Evolutionary conservation across 805 yeast genomes (phyloP).

Genomic region (Yarrowia sp.): DNA sequence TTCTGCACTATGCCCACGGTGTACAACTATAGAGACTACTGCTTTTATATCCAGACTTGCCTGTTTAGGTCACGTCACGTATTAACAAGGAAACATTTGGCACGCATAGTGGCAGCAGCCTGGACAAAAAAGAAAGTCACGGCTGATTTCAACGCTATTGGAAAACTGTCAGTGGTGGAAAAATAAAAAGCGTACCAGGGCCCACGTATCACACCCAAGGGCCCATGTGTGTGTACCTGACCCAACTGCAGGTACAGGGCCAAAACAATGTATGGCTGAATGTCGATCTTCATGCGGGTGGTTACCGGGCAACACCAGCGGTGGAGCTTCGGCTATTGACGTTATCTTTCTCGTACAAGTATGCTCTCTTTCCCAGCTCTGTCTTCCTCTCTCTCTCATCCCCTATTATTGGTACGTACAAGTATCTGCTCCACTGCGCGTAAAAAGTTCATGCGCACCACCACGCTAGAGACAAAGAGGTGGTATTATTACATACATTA

Average conservation of each 20-base stretch:
- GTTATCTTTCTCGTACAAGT: too few species aligned
- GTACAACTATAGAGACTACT: too few species aligned
- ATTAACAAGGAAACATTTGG: background rate
- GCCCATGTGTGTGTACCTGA: background rate
- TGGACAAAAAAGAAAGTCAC: background rate
- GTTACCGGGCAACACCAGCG: too few species aligned
- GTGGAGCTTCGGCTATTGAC: too few species aligned
- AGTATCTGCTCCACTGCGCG: background rate
- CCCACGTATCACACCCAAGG: too few species aligned
- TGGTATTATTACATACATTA: background rate
- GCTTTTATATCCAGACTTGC: background rate
- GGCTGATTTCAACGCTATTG: background rate
- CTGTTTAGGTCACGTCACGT: constrained; percentile 10
- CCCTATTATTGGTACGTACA: background rate
- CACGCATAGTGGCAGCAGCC: constrained; percentile 1
- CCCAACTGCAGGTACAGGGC: constrained; percentile 13
- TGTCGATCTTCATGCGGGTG: background rate
- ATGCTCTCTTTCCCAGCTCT: too few species aligned
- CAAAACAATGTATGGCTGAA: background rate
- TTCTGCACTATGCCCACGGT: too few species aligned
- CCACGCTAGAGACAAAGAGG: constrained; percentile 3
- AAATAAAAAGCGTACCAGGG: too few species aligned
- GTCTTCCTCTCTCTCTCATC: background rate
- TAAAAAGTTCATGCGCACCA: background rate
- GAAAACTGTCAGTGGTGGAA: too few species aligned